phyloP scores from a whole-genome alignment of 495 filamentous ascomycete species.

The Pseudoneurospora amorphoporcata region DNA sequence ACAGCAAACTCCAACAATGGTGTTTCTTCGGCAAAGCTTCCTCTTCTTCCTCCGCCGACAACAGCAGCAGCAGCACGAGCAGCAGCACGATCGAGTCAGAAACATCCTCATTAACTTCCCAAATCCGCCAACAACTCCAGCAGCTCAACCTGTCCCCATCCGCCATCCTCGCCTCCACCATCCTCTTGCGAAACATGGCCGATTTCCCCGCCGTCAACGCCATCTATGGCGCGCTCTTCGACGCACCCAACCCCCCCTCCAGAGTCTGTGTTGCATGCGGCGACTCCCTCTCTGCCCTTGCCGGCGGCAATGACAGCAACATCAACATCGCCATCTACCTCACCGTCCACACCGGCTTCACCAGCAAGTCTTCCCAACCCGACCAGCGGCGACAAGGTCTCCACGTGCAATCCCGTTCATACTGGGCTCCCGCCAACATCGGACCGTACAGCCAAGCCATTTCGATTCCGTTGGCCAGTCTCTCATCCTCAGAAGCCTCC shows the following conservation, averaged over 20 bases:
- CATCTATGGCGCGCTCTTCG: constrained; percentile 60
- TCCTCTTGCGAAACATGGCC: constrained; percentile 70
- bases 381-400: constrained; percentile 43
- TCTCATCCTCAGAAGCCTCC: neutral
- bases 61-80: neutral
- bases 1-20: constrained; percentile 14
- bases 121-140: constrained; percentile 23
- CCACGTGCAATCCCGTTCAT: constrained; percentile 86
- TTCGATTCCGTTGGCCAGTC: constrained; percentile 36
- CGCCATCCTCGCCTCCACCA: constrained; percentile 61
- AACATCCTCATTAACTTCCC: constrained; percentile 21
- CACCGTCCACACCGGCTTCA: constrained; percentile 18
- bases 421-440: constrained; percentile 98
- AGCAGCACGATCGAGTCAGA: constrained; percentile 23
- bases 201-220: constrained; percentile 66
- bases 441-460: constrained; percentile 94
- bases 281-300: constrained; percentile 33
- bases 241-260: constrained; percentile 70
- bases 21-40: constrained; percentile 1
- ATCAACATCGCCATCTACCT: constrained; percentile 44
- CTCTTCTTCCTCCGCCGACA: neutral
- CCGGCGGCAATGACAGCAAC: neutral
- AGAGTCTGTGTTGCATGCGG: constrained; percentile 77
- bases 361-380: neutral
- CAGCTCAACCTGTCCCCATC: constrained; percentile 25